phyloP scores from a whole-genome alignment of 352 stramenopile species.

The Pythium biforme region DNA sequence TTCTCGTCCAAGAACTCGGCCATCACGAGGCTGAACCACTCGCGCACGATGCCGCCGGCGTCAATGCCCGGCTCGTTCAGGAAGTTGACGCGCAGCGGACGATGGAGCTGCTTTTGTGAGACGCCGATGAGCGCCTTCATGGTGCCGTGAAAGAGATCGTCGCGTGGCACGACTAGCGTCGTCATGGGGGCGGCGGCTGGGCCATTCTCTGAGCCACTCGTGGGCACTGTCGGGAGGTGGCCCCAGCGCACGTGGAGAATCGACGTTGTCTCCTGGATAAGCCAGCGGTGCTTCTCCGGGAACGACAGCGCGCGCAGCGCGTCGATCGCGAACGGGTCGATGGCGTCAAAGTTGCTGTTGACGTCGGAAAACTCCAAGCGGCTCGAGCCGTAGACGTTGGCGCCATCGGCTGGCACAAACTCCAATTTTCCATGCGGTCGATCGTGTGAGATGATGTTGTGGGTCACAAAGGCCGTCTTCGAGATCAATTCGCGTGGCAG shows the following conservation, averaged over 20 bases:
- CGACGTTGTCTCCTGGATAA: constrained; percentile 47
- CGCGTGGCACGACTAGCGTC: constrained; percentile 34
- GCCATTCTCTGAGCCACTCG: not conserved
- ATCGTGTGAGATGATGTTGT: constrained; percentile 23
- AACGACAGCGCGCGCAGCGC: constrained; percentile 41
- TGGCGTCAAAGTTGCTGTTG: constrained; percentile 16
- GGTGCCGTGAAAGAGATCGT: constrained; percentile 39
- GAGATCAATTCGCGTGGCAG: constrained; percentile 30
- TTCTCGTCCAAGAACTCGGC: constrained; percentile 42
- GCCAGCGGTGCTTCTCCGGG: constrained; percentile 55
- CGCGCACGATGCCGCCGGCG: constrained; percentile 72
- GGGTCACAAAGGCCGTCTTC: constrained; percentile 43
- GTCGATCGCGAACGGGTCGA: constrained; percentile 35
- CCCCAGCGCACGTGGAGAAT: constrained; percentile 43
- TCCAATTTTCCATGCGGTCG: constrained; percentile 27
- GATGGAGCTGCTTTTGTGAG: constrained; percentile 35
- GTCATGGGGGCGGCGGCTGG: not conserved
- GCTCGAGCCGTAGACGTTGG: constrained; percentile 33
- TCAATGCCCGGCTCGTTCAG: constrained; percentile 73
- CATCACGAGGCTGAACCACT: constrained; percentile 74
- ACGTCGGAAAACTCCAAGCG: constrained; percentile 20
- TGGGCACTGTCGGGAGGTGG: constrained; percentile 24
- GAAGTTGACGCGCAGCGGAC: constrained; percentile 62
- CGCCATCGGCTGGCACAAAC: constrained; percentile 30
- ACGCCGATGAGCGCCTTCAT: constrained; percentile 32